Evolutionary conservation across 768 basidiomycete species (phyloP).

Genomic region (Boletus sp.): DNA sequence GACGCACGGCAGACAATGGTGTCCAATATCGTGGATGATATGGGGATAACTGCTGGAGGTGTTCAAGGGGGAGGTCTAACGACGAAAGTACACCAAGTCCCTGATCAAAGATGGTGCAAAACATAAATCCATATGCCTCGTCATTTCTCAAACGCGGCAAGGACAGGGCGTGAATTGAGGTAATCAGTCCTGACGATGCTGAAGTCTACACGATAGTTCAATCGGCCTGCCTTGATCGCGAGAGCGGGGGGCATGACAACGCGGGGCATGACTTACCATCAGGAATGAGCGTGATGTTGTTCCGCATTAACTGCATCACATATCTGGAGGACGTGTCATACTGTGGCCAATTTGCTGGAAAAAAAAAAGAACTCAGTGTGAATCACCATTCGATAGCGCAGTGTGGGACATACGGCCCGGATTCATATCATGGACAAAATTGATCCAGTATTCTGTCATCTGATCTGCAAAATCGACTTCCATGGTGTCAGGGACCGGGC

Average conservation of each 20-base stretch:
- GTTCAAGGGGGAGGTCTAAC: neutral
- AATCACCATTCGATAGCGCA: neutral
- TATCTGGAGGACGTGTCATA: conserved; percentile 34
- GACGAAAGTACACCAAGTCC: neutral
- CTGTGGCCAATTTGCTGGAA: conserved; percentile 39
- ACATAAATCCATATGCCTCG: neutral
- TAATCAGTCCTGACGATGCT: conserved; percentile 8
- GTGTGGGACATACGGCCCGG: conserved; percentile 45
- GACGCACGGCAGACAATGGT: neutral
- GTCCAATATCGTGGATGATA: neutral
- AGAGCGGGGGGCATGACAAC: neutral
- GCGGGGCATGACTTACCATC: conserved; percentile 38
- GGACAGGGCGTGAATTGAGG: conserved; percentile 12
- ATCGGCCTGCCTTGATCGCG: neutral
- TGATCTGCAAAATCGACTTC: conserved; percentile 46
- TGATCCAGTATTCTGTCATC: conserved; percentile 52
- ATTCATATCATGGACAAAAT: conserved; percentile 52
- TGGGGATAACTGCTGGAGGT: neutral
- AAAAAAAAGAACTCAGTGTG: neutral
- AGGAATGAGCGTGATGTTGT: conserved; percentile 51
- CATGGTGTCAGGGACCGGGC: conserved; percentile 40
- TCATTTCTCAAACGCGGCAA: conserved; percentile 19
- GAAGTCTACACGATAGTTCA: conserved; percentile 1
- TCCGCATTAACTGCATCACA: conserved; percentile 48
- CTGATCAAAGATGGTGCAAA: too few relatives aligned